A percentile compares a stretch with the other conserved stretches of the same genome.
Conservation (phyloP, 805 yeast species). For the Wickerhamiella galacta region DNA sequence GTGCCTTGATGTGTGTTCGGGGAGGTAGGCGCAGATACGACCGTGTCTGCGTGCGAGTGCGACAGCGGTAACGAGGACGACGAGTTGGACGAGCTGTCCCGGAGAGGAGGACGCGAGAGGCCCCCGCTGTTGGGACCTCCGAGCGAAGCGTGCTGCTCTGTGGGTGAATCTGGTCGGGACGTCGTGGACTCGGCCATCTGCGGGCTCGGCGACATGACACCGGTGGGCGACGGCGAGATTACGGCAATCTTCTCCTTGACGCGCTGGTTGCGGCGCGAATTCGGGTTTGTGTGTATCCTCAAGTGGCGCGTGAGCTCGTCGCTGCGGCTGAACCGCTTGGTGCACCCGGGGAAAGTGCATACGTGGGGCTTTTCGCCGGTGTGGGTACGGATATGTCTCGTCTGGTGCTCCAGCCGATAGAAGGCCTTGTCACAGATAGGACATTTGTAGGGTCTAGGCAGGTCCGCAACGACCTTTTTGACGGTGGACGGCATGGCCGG, state of each 20-base stretch:
- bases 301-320: slow-evolving; percentile 81
- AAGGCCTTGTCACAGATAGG: slow-evolving; percentile 74
- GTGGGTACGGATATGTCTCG: slow-evolving; percentile 80
- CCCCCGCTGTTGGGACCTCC: too few species aligned
- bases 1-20: neutral
- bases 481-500: slow-evolving; percentile 1
- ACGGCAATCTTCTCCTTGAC: too few species aligned
- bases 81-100: neutral
- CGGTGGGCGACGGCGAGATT: too few species aligned
- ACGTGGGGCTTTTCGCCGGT: slow-evolving; percentile 85
- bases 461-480: slow-evolving; percentile 12
- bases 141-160: neutral
- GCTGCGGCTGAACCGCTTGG: slow-evolving; percentile 59
- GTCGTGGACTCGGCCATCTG: neutral
- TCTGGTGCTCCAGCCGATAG: slow-evolving; percentile 78
- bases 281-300: slow-evolving; percentile 44
- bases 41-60: too few species aligned
- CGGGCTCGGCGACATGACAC: slow-evolving; percentile 3
- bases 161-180: neutral
- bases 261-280: slow-evolving; percentile 18
- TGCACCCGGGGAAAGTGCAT: slow-evolving; percentile 72
- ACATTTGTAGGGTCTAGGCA: slow-evolving; percentile 63
- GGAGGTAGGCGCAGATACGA: too few species aligned
- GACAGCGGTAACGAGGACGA: too few species aligned
- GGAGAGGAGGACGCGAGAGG: too few species aligned